These are phyloP conservation scores for Microglena sp. DNA, from an alignment of 139 green algal species.

Conservation along the genomic window DNA sequence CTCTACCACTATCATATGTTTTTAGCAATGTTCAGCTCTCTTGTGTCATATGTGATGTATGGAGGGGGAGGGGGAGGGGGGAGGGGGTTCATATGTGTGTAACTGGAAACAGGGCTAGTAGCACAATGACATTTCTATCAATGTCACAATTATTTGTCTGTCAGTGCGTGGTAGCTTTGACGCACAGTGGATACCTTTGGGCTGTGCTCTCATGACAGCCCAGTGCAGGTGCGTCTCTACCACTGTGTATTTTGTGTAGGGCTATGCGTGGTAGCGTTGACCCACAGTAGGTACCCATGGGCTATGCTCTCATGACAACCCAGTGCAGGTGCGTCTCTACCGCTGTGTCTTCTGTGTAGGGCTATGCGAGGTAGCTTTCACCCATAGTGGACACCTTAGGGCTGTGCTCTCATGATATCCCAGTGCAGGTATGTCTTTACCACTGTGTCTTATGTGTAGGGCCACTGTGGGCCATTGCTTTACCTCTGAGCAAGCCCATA, in stretches of 20 bases:
- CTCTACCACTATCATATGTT: too few species aligned
- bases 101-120: background rate
- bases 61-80: too few species aligned
- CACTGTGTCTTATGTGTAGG: background rate
- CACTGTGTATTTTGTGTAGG: background rate
- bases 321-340: too few species aligned
- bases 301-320: too few species aligned
- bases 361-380: background rate
- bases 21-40: too few species aligned
- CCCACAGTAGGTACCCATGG: background rate
- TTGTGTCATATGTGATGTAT: too few species aligned
- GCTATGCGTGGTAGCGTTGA: background rate
- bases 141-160: background rate
- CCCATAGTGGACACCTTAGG: slow-evolving; percentile 18
- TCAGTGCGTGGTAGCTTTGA: too few species aligned
- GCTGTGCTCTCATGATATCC: slow-evolving; percentile 30
- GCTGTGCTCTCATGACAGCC: slow-evolving; percentile 43
- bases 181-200: slow-evolving; percentile 64
- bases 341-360: too few species aligned
- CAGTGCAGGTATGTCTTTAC: slow-evolving; percentile 13
- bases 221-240: slow-evolving; percentile 10
- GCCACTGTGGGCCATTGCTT: background rate
- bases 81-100: background rate
- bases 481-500: too few species aligned
- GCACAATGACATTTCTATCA: background rate